Conservation (phyloP, 345 rosid species). For the Gossypium thurberi region DNA sequence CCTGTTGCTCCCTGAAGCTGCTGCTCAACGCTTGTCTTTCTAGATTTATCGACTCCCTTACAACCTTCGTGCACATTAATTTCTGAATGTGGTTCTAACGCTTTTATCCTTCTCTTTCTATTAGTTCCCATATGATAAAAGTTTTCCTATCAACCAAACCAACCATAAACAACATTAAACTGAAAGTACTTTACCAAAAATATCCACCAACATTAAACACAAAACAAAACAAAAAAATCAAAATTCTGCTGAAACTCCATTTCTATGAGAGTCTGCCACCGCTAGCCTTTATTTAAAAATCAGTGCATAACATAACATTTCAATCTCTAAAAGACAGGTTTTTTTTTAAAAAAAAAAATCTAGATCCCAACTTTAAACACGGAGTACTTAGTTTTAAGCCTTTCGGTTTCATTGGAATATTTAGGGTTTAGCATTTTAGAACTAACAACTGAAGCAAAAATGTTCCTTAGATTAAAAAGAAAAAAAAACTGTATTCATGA, state of each 20-base stretch:
- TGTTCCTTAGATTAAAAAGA: neutral
- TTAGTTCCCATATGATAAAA: constrained; percentile 22
- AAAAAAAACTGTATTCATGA: neutral
- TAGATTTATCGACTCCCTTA: constrained; percentile 19
- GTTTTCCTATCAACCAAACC: neutral
- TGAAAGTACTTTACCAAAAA: neutral
- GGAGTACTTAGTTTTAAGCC: neutral
- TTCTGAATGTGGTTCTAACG: constrained; percentile 10
- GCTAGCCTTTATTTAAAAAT: neutral
- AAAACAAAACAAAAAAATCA: neutral
- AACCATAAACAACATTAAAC: neutral
- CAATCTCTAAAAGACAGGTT: neutral
- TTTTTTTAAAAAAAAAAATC: too few species aligned
- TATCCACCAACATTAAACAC: neutral
- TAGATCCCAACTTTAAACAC: neutral
- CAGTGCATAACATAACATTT: too few species aligned
- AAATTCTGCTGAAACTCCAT: neutral
- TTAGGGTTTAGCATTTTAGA: neutral
- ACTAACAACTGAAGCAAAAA: neutral
- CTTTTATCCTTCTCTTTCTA: constrained; percentile 21
- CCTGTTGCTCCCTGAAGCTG: constrained; percentile 18
- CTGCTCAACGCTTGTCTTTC: constrained; percentile 14
- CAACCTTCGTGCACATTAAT: constrained; percentile 4
- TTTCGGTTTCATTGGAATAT: neutral
- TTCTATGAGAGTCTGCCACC: neutral